Evolutionary conservation across 306 rosid species (phyloP).

Genomic region (Coriaria nepalensis): DNA sequence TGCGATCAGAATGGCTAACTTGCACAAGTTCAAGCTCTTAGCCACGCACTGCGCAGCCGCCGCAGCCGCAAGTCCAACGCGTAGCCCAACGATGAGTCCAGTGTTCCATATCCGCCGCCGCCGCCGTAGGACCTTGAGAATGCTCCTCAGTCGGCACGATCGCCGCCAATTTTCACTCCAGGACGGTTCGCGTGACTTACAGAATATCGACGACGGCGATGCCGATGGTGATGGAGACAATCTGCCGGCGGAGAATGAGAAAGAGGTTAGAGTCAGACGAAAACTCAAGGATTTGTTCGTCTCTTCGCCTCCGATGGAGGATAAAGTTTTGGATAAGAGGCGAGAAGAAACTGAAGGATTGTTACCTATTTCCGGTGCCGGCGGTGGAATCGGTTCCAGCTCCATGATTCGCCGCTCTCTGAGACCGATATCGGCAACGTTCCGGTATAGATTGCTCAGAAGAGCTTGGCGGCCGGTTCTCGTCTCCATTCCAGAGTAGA

Average conservation of each 20-base stretch:
- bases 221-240: slow-evolving; percentile 2
- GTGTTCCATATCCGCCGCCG: slow-evolving; percentile 81
- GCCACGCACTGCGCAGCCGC: slow-evolving; percentile 79
- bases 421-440: slow-evolving; percentile 50
- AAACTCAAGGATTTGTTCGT: slow-evolving; percentile 65
- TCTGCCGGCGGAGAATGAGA: slow-evolving; percentile 18
- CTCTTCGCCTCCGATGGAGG: slow-evolving; percentile 53
- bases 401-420: slow-evolving; percentile 23
- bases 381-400: slow-evolving; percentile 8
- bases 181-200: slow-evolving; percentile 12
- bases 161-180: slow-evolving; percentile 37
- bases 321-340: slow-evolving; percentile 25
- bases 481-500: slow-evolving; percentile 64
- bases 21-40: slow-evolving; percentile 68
- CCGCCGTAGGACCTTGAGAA: slow-evolving; percentile 45
- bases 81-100: slow-evolving; percentile 63
- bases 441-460: slow-evolving; percentile 60
- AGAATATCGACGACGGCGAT: slow-evolving; percentile 14
- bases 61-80: slow-evolving; percentile 49
- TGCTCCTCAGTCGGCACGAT: slow-evolving; percentile 52
- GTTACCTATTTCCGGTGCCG: slow-evolving; percentile 12
- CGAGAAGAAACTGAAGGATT: slow-evolving; percentile 17
- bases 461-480: slow-evolving; percentile 83
- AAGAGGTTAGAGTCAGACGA: slow-evolving; percentile 40
- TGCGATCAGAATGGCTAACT: slow-evolving; percentile 31